phyloP scores from a whole-genome alignment of 2,329 filamentous ascomycete genomes.

The Raffaelea ambrosiae region DNA sequence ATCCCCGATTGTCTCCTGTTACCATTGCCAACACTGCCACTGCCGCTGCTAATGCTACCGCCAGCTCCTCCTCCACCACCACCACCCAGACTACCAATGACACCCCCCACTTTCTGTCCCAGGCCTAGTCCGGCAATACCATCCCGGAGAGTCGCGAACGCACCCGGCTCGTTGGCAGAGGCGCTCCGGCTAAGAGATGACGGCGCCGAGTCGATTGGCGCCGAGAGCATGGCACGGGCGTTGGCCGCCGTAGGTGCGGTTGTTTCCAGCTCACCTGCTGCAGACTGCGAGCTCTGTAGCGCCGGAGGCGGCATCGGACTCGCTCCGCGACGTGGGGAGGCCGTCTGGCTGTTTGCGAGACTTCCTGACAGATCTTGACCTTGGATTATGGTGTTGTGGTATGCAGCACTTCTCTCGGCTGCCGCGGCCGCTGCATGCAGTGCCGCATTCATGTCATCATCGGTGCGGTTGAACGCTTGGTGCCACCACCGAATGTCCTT shows the following conservation, averaged over 20 bases:
- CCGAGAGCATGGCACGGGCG: constrained; percentile 13
- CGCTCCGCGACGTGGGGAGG: constrained; percentile 18
- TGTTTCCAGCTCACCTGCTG: constrained; percentile 8
- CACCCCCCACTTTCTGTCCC: constrained; percentile 14
- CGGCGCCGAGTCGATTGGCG: constrained; percentile 1
- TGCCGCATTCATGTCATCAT: constrained; percentile 85
- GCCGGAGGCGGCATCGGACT: constrained; percentile 29
- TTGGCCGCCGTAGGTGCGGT: constrained; percentile 1
- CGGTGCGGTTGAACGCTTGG: constrained; percentile 74
- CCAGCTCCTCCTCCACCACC: constrained; percentile 3
- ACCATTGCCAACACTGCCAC: constrained; percentile 8
- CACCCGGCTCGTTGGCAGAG: constrained; percentile 10
- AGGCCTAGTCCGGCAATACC: constrained; percentile 15
- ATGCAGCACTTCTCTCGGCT: constrained; percentile 27
- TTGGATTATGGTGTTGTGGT: constrained; percentile 15
- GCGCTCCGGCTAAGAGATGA: constrained; percentile 8
- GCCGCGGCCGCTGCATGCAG: constrained; percentile 46
- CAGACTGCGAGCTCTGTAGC: constrained; percentile 17
- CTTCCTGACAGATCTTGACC: constrained; percentile 29
- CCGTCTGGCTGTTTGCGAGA: constrained; percentile 10
- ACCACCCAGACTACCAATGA: constrained; percentile 12
- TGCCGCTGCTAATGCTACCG: neutral
- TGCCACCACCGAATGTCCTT: constrained; percentile 90
- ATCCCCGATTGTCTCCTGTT: neutral
- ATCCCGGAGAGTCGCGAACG: constrained; percentile 13